A percentile compares a stretch with the other conserved stretches of the same genome.
Evolutionary conservation across 495 filamentous ascomycete genomes (phyloP).

Genomic region (Neurospora intermedia): DNA sequence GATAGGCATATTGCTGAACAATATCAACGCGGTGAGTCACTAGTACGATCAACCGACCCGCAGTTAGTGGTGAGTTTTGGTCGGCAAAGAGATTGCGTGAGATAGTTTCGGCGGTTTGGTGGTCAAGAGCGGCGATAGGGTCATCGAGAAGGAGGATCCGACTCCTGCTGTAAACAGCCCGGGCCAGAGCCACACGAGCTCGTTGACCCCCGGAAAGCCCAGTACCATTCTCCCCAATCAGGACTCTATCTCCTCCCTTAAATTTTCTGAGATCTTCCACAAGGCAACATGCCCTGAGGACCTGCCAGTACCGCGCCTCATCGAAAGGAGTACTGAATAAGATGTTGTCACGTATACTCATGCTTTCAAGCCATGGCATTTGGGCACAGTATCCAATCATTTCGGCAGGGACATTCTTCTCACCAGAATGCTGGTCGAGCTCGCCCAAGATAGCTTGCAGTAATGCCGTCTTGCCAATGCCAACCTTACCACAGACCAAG

Average conservation of each 20-base stretch:
- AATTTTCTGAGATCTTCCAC: constrained; percentile 77
- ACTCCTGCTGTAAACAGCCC: constrained; percentile 86
- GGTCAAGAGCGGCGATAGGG: constrained; percentile 86
- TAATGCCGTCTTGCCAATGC: constrained; percentile 69
- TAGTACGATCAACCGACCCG: constrained; percentile 53
- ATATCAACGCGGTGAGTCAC: constrained; percentile 72
- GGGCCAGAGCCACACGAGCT: constrained; percentile 79
- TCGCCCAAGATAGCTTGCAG: constrained; percentile 72
- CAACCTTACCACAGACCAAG: constrained; percentile 56
- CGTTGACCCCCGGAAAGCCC: constrained; percentile 94
- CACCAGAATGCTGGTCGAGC: constrained; percentile 53
- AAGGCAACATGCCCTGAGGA: constrained; percentile 87
- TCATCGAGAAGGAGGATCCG: constrained; percentile 94
- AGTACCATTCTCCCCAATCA: constrained; percentile 94
- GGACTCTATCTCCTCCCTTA: constrained; percentile 85
- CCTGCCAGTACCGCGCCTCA: constrained; percentile 72
- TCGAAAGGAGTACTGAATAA: constrained; percentile 67
- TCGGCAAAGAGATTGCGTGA: constrained; percentile 51
- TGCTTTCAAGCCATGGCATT: constrained; percentile 83
- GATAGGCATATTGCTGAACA: constrained; percentile 51
- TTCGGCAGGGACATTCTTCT: constrained; percentile 47
- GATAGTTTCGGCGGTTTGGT: constrained; percentile 66
- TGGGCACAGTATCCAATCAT: constrained; percentile 76
- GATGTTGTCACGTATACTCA: constrained; percentile 81
- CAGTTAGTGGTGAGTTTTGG: constrained; percentile 44